Evolutionary conservation across 108 stramenopile genomes (phyloP).

Genomic region (Cyclostephanos invisitatus): DNA sequence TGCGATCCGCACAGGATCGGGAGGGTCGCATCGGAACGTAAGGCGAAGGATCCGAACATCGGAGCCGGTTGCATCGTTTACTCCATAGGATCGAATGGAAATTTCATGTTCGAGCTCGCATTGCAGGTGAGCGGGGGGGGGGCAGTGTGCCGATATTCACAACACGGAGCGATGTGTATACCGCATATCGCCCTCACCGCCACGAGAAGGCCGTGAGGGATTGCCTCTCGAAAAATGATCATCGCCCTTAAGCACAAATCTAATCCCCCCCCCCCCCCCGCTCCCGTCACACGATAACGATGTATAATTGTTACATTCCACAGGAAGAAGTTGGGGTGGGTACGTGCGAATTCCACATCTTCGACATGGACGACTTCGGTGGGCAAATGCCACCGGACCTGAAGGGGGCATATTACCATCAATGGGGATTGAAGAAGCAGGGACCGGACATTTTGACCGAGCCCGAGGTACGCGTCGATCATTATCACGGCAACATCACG

Average conservation of each 20-base stretch:
- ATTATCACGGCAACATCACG: not conserved
- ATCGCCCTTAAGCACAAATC: too few species aligned
- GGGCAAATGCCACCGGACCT: slow-evolving; percentile 27
- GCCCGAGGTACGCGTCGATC: slow-evolving; percentile 20
- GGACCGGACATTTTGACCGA: slow-evolving; percentile 7
- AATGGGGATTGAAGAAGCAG: slow-evolving; percentile 55
- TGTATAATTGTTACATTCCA: too few species aligned
- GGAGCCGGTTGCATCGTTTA: slow-evolving; percentile 58
- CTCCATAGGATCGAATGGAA: slow-evolving; percentile 58
- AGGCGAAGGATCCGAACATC: slow-evolving; percentile 18
- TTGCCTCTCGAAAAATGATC: too few species aligned
- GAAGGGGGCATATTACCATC: slow-evolving; percentile 54
- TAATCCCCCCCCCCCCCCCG: too few species aligned
- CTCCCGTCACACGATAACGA: too few species aligned
- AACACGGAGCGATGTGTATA: too few species aligned
- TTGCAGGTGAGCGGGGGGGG: slow-evolving; percentile 20
- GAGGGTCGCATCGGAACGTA: slow-evolving; percentile 21
- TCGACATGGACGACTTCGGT: slow-evolving; percentile 53
- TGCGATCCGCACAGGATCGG: slow-evolving; percentile 62
- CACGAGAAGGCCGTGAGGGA: too few species aligned
- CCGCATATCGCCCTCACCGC: too few species aligned
- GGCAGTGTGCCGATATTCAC: too few species aligned
- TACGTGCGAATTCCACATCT: slow-evolving; percentile 64
- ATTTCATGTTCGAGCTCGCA: slow-evolving; percentile 39
- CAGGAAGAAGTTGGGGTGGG: slow-evolving; percentile 35